phyloP scores from a whole-genome alignment of 1,284 basidiomycete species.

The Papiliotrema laurentii region DNA sequence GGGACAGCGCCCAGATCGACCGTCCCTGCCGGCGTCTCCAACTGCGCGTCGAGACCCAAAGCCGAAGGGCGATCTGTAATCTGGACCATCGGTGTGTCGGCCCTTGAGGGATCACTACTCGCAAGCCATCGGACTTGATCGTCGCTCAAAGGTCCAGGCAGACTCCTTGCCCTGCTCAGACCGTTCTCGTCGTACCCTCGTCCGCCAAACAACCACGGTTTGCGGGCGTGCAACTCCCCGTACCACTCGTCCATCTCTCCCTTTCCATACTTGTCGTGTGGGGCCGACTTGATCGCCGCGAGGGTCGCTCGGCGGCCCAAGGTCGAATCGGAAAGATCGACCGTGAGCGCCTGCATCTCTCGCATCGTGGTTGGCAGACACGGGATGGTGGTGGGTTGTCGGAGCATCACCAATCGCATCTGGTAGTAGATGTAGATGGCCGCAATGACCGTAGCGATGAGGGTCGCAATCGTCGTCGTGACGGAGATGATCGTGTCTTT shows the following conservation, averaged over 20 bases:
- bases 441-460: conserved; percentile 38
- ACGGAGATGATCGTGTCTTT: conserved; percentile 39
- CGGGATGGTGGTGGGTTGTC: conserved; percentile 11
- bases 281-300: not conserved
- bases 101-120: not conserved
- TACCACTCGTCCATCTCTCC: not conserved
- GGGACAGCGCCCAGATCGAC: not conserved
- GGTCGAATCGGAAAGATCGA: conserved; percentile 2
- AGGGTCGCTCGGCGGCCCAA: not conserved
- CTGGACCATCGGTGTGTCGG: not conserved
- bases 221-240: conserved; percentile 2
- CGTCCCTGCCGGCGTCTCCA: too few relatives aligned
- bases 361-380: conserved; percentile 4
- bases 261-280: not conserved
- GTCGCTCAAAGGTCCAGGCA: conserved; percentile 3
- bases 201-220: conserved; percentile 2
- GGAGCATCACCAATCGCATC: conserved; percentile 40
- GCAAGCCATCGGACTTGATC: not conserved
- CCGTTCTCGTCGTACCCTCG: not conserved
- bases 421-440: conserved; percentile 46
- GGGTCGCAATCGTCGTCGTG: conserved; percentile 25
- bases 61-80: not conserved
- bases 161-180: conserved; percentile 2
- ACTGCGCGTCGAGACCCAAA: too few relatives aligned
- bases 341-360: conserved; percentile 7